phyloP scores from a whole-genome alignment of 495 filamentous ascomycete species.

The Rhypophila decipiens region DNA sequence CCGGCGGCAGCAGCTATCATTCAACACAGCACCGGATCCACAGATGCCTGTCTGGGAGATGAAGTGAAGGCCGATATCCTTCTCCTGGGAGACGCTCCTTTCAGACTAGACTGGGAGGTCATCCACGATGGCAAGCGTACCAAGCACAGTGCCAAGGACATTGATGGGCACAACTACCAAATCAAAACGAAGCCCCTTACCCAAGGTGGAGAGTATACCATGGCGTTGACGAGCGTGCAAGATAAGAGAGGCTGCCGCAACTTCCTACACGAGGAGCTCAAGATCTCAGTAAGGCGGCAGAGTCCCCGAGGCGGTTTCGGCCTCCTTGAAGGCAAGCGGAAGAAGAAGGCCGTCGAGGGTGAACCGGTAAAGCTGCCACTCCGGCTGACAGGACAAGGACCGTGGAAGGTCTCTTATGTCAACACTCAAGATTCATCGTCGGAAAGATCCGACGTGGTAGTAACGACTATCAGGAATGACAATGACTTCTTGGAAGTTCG shows the following conservation, averaged over 20 bases:
- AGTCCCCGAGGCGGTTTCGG: conserved; percentile 81
- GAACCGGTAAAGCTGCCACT: conserved; percentile 68
- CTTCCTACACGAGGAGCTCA: conserved; percentile 70
- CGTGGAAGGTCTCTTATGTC: conserved; percentile 73
- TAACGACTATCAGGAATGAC: conserved; percentile 42
- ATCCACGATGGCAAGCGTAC: conserved; percentile 82
- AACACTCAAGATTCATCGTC: conserved; percentile 46
- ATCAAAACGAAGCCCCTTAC: conserved; percentile 68
- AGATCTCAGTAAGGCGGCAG: conserved; percentile 79
- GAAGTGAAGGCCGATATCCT: conserved; percentile 63
- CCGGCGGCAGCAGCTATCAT: conserved; percentile 80
- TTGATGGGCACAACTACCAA: conserved; percentile 52
- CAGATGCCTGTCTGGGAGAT: conserved; percentile 75
- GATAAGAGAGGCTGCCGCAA: conserved; percentile 82
- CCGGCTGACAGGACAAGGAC: conserved; percentile 71
- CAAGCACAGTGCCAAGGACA: conserved; percentile 56
- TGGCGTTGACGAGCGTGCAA: conserved; percentile 75
- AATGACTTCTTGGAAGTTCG: conserved; percentile 67
- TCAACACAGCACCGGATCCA: conserved; percentile 41
- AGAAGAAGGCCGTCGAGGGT: conserved; percentile 67
- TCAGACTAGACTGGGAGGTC: conserved; percentile 87
- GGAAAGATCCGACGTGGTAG: conserved; percentile 10
- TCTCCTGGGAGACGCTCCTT: conserved; percentile 76
- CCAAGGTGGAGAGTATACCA: conserved; percentile 79
- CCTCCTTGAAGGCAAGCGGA: conserved; percentile 67